Percentiles rank a stretch among this genome's conserved stretches.
Conservation (phyloP, 1,139 yeast genomes). For the Yamadazyma blattariae region DNA sequence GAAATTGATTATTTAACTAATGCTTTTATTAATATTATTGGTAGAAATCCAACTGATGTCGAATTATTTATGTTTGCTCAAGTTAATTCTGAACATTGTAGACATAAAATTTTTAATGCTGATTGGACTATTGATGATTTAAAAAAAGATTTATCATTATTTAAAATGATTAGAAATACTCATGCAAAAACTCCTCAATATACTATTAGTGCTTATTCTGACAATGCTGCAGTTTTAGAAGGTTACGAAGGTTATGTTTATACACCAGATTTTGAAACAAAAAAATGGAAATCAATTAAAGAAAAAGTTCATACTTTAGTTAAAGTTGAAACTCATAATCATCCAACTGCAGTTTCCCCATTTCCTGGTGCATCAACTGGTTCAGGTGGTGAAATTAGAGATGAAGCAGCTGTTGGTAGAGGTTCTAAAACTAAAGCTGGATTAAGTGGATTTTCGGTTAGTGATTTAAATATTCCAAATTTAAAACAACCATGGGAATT, state of each 20-base stretch:
- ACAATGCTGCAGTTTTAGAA: conserved; percentile 96
- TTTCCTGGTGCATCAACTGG: conserved; percentile 99
- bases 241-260: conserved; percentile 74
- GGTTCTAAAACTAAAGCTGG: conserved; percentile 98
- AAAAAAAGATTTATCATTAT: conserved; percentile 69
- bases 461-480: conserved; percentile 85
- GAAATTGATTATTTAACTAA: conserved; percentile 85
- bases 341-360: conserved; percentile 98
- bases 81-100: conserved; percentile 98
- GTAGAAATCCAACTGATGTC: conserved; percentile 95
- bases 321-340: conserved; percentile 98
- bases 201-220: conserved; percentile 93
- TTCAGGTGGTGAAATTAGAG: conserved; percentile 99
- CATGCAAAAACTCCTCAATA: conserved; percentile 75
- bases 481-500: conserved; percentile 94
- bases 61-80: conserved; percentile 99
- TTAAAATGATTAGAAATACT: conserved; percentile 95
- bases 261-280: conserved; percentile 72
- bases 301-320: conserved; percentile 87
- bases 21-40: conserved; percentile 71
- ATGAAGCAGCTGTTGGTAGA: conserved; percentile 99
- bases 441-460: conserved; percentile 86
- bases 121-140: conserved; percentile 95
- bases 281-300: conserved; percentile 68
- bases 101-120: conserved; percentile 98